phyloP scores from a whole-genome alignment of 805 yeast species.

The Candida boidinii region DNA sequence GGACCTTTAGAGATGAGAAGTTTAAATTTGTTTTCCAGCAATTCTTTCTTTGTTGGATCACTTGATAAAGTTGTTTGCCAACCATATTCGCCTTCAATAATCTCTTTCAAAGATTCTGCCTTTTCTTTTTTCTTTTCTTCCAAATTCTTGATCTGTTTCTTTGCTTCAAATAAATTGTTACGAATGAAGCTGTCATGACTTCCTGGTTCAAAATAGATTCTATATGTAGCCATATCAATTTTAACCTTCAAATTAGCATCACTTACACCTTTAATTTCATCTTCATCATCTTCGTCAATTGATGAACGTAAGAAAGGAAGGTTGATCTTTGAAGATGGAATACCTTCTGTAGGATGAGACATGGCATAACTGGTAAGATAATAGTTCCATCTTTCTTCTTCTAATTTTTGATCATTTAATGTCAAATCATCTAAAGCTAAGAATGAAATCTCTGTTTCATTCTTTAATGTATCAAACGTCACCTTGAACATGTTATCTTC shows the following conservation, averaged over 20 bases:
- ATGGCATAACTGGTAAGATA: constrained; percentile 87
- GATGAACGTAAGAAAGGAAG: constrained; percentile 69
- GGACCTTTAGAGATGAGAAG: constrained; percentile 33
- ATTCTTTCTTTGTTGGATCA: constrained; percentile 24
- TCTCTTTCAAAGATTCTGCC: constrained; percentile 23
- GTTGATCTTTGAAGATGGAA: constrained; percentile 64
- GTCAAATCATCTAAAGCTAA: constrained; percentile 87
- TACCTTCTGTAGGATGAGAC: constrained; percentile 97
- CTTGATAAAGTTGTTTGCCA: constrained; percentile 39
- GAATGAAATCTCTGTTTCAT: constrained; percentile 63
- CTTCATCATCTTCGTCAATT: constrained; percentile 35
- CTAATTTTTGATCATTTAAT: constrained; percentile 55
- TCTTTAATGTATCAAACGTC: constrained; percentile 47
- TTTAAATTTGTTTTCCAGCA: constrained; percentile 23
- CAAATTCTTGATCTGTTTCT: constrained; percentile 17
- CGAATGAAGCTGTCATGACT: constrained; percentile 76
- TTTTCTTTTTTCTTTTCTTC: constrained; percentile 7
- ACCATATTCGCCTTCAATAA: constrained; percentile 46
- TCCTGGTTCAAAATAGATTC: constrained; percentile 70
- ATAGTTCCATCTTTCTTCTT: constrained; percentile 85
- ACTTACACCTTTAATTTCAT: constrained; percentile 49
- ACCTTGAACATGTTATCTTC: constrained; percentile 94
- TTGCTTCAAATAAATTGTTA: constrained; percentile 35
- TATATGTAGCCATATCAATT: constrained; percentile 68
- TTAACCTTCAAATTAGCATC: constrained; percentile 70